Evolutionary conservation across 371 early-diverging fungal genomes (phyloP).

Genomic region (Mucor circinelloides): DNA sequence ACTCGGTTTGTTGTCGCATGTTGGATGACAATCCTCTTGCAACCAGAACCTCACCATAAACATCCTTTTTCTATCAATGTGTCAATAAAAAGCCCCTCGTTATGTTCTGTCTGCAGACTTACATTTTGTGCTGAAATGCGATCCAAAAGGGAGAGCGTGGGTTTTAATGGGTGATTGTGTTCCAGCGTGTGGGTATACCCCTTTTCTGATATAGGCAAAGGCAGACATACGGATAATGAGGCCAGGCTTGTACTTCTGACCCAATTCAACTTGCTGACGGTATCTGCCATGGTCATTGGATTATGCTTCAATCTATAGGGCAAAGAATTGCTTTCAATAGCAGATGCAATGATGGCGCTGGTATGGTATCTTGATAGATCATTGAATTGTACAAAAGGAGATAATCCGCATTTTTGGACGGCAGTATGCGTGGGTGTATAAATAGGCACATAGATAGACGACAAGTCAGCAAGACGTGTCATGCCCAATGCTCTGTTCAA

Average conservation of each 20-base stretch:
- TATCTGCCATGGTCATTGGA: conserved; percentile 41
- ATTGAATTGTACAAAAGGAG: conserved; percentile 30
- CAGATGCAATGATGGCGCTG: conserved; percentile 67
- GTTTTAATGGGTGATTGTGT: background rate
- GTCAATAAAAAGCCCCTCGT: background rate
- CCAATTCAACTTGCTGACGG: conserved; percentile 49
- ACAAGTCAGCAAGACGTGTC: conserved; percentile 47
- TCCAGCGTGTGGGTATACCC: conserved; percentile 22
- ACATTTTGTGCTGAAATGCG: background rate
- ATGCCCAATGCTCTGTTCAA: conserved; percentile 58
- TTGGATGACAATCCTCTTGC: conserved; percentile 37
- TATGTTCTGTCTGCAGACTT: background rate
- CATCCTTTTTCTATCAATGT: conserved; percentile 5
- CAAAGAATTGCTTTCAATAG: conserved; percentile 64
- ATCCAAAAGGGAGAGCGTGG: conserved; percentile 15
- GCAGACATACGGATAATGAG: conserved; percentile 45
- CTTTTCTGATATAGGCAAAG: conserved; percentile 43
- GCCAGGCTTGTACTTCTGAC: conserved; percentile 50
- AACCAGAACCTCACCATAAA: conserved; percentile 37
- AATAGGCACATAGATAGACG: conserved; percentile 64
- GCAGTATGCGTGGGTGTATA: conserved; percentile 36
- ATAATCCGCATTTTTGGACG: conserved; percentile 27
- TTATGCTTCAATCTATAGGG: conserved; percentile 55
- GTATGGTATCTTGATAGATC: conserved; percentile 61
- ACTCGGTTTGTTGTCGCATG: conserved; percentile 3